phyloP scores from a whole-genome alignment of 768 basidiomycete species.

The Gloeophyllum trabeum region DNA sequence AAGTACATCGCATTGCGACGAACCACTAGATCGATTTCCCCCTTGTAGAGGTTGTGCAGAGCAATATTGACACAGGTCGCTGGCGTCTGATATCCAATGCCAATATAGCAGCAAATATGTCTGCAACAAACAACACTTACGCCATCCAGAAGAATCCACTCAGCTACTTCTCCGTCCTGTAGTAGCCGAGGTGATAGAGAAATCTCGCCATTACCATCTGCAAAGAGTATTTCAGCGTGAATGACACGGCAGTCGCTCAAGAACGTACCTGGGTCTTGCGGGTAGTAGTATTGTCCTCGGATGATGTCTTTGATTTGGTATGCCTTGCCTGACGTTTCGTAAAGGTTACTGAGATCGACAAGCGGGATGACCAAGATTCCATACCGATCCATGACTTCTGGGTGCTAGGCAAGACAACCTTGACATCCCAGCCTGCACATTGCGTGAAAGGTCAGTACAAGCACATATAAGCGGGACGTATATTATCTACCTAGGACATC shows the following conservation, averaged over 20 bases:
- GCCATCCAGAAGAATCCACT: conserved; percentile 89
- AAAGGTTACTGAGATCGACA: conserved; percentile 1
- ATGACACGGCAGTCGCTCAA: background rate
- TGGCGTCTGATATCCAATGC: conserved; percentile 54
- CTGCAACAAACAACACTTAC: too few species aligned
- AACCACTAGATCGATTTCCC: conserved; percentile 83
- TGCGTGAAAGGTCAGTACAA: background rate
- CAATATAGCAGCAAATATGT: too few species aligned
- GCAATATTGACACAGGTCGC: conserved; percentile 89
- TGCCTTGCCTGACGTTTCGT: conserved; percentile 47
- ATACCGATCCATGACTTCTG: conserved; percentile 87
- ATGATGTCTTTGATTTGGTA: conserved; percentile 70
- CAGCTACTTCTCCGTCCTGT: conserved; percentile 66
- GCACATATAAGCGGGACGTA: too few species aligned
- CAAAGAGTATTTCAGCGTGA: too few species aligned
- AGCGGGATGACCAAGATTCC: conserved; percentile 7
- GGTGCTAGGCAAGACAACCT: conserved; percentile 67
- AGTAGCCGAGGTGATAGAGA: conserved; percentile 51
- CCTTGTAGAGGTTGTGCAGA: conserved; percentile 79
- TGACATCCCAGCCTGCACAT: conserved; percentile 60
- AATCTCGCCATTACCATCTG: conserved; percentile 61
- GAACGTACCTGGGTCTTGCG: conserved; percentile 37
- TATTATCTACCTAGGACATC: conserved; percentile 39
- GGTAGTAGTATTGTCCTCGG: conserved; percentile 68
- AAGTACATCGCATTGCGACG: conserved; percentile 15